A percentile compares a stretch with the other conserved stretches of the same genome.
phyloP scores from a whole-genome alignment of 106 monocot genomes.

The Allium fistulosum region DNA sequence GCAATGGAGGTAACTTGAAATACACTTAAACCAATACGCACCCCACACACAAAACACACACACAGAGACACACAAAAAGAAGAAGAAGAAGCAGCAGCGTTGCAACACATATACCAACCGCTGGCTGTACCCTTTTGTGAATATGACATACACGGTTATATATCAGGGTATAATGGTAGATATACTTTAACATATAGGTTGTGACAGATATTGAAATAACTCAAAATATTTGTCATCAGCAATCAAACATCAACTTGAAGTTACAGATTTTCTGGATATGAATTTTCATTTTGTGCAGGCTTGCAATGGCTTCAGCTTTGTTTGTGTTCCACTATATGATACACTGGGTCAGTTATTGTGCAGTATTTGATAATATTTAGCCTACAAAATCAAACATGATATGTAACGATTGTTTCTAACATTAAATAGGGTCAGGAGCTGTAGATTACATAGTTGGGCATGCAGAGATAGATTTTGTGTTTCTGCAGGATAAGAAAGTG shows the following conservation, averaged over 20 bases:
- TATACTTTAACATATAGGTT: no score
- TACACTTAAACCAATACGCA: no score
- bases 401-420: not conserved
- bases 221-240: no score
- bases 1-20: slow-evolving; percentile 61
- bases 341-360: slow-evolving; percentile 58
- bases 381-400: not conserved
- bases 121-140: no score
- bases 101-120: no score
- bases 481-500: slow-evolving; percentile 87
- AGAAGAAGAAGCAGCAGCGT: no score
- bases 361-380: not conserved
- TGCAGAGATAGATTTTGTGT: slow-evolving; percentile 77
- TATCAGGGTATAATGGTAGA: no score
- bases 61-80: no score
- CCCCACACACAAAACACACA: no score
- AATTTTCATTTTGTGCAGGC: slow-evolving; percentile 43
- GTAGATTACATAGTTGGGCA: slow-evolving; percentile 83
- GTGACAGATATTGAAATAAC: no score
- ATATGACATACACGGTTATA: no score
- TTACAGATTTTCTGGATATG: not conserved
- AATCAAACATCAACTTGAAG: no score
- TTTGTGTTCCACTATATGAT: slow-evolving; percentile 94
- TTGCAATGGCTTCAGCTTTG: slow-evolving; percentile 87
- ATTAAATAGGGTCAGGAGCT: slow-evolving; percentile 58